Percentiles rank a stretch among this genome's conserved stretches.
Conservation (phyloP, 129 eudicot genomes). For the Helichrysum umbraculigerum region DNA sequence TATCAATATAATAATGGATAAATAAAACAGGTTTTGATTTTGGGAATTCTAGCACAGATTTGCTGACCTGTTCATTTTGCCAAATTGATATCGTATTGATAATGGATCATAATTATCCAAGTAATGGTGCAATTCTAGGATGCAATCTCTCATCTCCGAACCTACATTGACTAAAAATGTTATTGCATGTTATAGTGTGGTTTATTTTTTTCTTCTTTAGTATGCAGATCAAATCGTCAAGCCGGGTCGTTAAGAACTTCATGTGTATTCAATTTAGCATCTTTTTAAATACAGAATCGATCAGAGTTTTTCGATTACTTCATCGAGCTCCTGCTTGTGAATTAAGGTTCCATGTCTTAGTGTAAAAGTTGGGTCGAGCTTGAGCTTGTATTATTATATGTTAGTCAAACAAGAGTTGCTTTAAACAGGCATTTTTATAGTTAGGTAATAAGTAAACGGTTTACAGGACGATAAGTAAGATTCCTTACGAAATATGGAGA, state of each 20-base stretch:
- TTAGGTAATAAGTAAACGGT: no score
- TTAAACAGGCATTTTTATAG: not conserved
- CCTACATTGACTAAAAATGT: not conserved
- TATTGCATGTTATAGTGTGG: not conserved
- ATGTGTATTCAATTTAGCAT: not conserved
- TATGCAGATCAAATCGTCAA: not conserved
- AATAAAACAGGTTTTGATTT: not conserved
- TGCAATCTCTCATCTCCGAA: not conserved
- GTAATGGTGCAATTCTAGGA: not conserved
- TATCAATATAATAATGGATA: no score
- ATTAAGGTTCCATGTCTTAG: not conserved
- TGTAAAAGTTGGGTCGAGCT: not conserved
- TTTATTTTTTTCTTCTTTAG: no score
- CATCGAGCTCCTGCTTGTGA: not conserved
- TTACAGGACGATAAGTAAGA: no score
- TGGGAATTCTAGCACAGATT: not conserved
- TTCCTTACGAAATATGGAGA: conserved; percentile 20
- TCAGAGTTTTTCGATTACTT: not conserved
- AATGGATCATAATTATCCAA: not conserved
- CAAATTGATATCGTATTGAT: not conserved
- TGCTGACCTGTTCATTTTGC: not conserved
- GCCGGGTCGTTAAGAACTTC: not conserved
- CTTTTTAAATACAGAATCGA: not conserved
- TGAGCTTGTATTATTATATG: no score
- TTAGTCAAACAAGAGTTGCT: no score